phyloP scores from a whole-genome alignment of 1,139 yeast genomes.

The Protomyces inundatus region DNA sequence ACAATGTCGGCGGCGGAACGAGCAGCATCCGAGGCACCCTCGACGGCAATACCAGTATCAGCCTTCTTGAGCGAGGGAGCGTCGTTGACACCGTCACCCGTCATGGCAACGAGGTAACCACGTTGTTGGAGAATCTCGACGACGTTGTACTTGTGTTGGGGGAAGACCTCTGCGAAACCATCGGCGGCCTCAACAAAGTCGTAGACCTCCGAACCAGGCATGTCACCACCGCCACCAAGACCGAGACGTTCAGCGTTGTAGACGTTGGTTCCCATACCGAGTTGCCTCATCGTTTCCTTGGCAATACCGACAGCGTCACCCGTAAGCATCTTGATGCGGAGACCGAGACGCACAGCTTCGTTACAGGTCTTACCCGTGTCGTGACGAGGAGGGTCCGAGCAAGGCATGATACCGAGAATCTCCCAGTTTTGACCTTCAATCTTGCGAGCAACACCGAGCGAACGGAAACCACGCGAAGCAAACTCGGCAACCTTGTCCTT shows the following conservation, averaged over 20 bases:
- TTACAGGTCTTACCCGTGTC: constrained; percentile 64
- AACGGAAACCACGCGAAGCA: constrained; percentile 69
- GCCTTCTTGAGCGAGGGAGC: constrained; percentile 77
- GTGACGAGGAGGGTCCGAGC: constrained; percentile 71
- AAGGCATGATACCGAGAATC: constrained; percentile 67
- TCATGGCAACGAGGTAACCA: constrained; percentile 75
- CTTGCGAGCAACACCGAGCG: constrained; percentile 69
- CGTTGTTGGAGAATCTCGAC: constrained; percentile 71
- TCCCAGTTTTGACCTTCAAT: constrained; percentile 70
- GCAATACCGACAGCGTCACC: constrained; percentile 76
- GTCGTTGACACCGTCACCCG: constrained; percentile 79
- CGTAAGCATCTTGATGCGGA: constrained; percentile 65
- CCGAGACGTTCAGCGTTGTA: constrained; percentile 69
- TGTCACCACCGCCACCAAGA: constrained; percentile 67
- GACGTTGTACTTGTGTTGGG: constrained; percentile 74
- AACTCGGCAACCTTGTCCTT: constrained; percentile 67
- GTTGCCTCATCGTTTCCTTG: constrained; percentile 65
- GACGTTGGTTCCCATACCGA: constrained; percentile 65
- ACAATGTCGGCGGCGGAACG: constrained; percentile 76
- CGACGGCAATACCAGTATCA: constrained; percentile 76
- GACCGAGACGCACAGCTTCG: constrained; percentile 62
- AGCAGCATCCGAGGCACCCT: constrained; percentile 78
- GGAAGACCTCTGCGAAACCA: constrained; percentile 79
- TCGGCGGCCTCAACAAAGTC: constrained; percentile 75
- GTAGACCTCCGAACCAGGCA: constrained; percentile 69